Evolutionary conservation across 257 asterid species (phyloP).

Genomic region (Solanum medicagineum): DNA sequence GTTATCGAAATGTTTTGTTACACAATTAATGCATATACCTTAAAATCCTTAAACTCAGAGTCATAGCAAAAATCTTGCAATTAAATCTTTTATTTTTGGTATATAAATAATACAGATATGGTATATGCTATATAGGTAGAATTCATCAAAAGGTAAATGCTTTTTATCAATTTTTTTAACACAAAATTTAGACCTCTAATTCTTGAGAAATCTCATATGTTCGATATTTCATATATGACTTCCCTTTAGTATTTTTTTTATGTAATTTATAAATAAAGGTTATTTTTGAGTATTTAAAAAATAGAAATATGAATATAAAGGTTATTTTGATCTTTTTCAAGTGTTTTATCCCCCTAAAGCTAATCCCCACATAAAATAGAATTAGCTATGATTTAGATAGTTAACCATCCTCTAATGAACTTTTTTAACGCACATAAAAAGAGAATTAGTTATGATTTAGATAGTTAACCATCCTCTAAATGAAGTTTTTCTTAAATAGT

Average conservation of each 20-base stretch:
- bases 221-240: no score
- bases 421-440: background rate
- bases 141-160: no score
- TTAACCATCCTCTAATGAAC: background rate
- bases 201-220: no score
- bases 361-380: background rate
- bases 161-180: no score
- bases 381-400: background rate
- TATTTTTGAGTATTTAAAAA: background rate
- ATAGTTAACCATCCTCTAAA: background rate
- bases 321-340: background rate
- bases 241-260: background rate
- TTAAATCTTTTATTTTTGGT: no score
- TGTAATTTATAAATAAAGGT: background rate
- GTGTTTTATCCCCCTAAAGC: background rate
- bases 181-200: no score
- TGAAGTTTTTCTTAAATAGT: background rate
- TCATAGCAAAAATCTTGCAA: no score
- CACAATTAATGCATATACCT: no score
- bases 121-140: no score
- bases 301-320: background rate
- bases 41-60: no score
- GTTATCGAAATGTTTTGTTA: no score
- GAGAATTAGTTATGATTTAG: background rate
- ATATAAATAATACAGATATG: no score